Conservation (phyloP, 2,329 filamentous ascomycete species). For the Cladosporium sphaerospermum region DNA sequence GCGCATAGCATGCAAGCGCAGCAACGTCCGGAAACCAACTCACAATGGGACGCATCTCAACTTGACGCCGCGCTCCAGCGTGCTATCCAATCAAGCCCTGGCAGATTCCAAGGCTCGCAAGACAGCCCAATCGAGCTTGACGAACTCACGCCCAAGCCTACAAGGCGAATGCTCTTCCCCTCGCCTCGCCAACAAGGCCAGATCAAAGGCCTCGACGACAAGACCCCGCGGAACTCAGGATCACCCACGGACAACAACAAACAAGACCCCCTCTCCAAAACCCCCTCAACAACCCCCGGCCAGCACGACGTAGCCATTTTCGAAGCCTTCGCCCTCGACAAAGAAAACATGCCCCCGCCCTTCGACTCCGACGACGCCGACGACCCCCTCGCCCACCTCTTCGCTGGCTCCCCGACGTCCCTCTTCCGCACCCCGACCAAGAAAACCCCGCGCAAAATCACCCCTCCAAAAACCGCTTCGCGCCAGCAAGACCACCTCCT, state of each 20-base stretch:
- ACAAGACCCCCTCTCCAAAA: not conserved
- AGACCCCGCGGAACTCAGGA: conserved; percentile 31
- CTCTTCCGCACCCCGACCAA: conserved; percentile 46
- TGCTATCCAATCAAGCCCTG: conserved; percentile 58
- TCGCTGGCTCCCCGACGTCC: conserved; percentile 55
- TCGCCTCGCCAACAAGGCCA: conserved; percentile 63
- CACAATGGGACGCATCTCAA: conserved; percentile 24
- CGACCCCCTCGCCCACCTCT: conserved; percentile 53
- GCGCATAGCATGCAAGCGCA: conserved; percentile 44
- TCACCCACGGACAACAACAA: conserved; percentile 9
- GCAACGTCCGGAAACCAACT: conserved; percentile 22
- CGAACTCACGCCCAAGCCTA: conserved; percentile 54
- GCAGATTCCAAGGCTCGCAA: conserved; percentile 43
- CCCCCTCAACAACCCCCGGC: conserved; percentile 7
- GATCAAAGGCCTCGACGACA: conserved; percentile 56
- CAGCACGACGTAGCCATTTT: conserved; percentile 23
- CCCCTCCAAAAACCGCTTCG: conserved; percentile 46
- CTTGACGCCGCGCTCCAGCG: conserved; percentile 39
- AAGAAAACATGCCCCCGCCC: conserved; percentile 50
- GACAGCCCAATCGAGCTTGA: conserved; percentile 45
- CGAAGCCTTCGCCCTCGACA: conserved; percentile 43
- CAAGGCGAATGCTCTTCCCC: conserved; percentile 68
- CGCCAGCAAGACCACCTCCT: conserved; percentile 34
- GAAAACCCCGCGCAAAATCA: conserved; percentile 53
- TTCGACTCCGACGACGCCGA: conserved; percentile 38